Evolutionary conservation across 805 yeast genomes (phyloP).

Genomic region (Barnettozyma pratensis): DNA sequence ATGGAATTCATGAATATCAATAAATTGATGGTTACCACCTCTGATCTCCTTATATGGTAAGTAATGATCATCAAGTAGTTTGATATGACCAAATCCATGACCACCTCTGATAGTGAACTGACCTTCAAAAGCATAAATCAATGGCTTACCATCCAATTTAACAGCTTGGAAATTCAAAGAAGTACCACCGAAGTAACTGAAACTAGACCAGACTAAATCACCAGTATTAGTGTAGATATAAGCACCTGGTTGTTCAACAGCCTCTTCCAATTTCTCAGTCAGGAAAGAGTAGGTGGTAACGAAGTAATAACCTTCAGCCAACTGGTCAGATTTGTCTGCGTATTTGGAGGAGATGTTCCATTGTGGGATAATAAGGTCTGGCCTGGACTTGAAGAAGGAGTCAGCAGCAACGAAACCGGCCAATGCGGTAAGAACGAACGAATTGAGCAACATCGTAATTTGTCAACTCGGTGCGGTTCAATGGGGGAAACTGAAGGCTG

Average conservation of each 20-base stretch:
- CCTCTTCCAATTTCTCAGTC: conserved; percentile 13
- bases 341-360: conserved; percentile 30
- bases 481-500: too few species aligned
- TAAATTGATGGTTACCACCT: conserved; percentile 31
- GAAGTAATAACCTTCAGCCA: conserved; percentile 26
- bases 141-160: conserved; percentile 23
- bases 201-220: conserved; percentile 35
- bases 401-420: conserved; percentile 21
- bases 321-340: conserved; percentile 16
- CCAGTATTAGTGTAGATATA: conserved; percentile 32
- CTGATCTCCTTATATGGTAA: conserved; percentile 28
- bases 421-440: neutral
- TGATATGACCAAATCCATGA: conserved; percentile 27
- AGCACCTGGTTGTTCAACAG: conserved; percentile 32
- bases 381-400: conserved; percentile 31
- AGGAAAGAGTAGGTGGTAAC: conserved; percentile 29
- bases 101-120: conserved; percentile 26
- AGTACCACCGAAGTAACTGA: conserved; percentile 29
- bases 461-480: too few species aligned
- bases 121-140: conserved; percentile 32
- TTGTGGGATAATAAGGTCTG: conserved; percentile 31
- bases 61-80: conserved; percentile 28
- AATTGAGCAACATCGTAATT: neutral
- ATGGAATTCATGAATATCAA: conserved; percentile 35
- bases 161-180: conserved; percentile 29